Conservation (phyloP, 768 basidiomycete species). For the Exsudoporus frostii region DNA sequence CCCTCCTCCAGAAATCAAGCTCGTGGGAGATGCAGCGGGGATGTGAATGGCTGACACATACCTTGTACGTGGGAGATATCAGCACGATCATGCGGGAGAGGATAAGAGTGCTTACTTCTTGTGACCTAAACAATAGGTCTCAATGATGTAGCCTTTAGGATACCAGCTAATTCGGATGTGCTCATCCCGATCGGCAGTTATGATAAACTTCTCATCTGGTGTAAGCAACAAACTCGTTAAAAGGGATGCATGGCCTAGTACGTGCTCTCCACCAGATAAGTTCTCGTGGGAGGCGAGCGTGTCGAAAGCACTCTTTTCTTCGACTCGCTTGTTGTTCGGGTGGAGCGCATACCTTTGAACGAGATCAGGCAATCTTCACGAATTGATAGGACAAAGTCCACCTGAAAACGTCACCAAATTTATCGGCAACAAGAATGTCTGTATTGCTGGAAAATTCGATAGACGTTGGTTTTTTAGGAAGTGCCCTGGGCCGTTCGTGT, state of each 20-base stretch:
- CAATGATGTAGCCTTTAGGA: constrained; percentile 82
- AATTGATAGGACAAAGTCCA: constrained; percentile 26
- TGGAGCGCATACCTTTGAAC: constrained; percentile 59
- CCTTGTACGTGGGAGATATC: constrained; percentile 36
- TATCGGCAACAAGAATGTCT: constrained; percentile 82
- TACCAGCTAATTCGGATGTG: constrained; percentile 91
- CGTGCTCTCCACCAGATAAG: constrained; percentile 61
- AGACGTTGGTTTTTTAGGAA: constrained; percentile 79
- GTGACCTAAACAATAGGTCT: constrained; percentile 85
- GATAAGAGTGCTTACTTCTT: constrained; percentile 51
- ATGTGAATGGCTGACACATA: constrained; percentile 82
- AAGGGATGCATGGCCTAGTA: constrained; percentile 88
- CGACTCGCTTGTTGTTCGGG: constrained; percentile 9
- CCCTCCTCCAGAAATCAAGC: constrained; percentile 85
- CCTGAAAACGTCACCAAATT: constrained; percentile 94
- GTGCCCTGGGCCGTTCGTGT: constrained; percentile 47
- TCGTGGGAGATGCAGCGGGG: constrained; percentile 41
- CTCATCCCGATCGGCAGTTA: constrained; percentile 93
- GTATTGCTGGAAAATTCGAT: constrained; percentile 60
- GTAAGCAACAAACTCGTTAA: constrained; percentile 72
- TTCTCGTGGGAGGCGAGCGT: constrained; percentile 61
- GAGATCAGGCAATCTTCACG: background rate
- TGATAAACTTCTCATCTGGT: constrained; percentile 64
- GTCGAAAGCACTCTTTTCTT: constrained; percentile 31
- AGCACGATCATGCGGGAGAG: background rate